Percentiles rank a stretch among this genome's conserved stretches.
Evolutionary conservation across 169 alveolate species (phyloP).

Genomic region (Plasmodium vinckei): DNA sequence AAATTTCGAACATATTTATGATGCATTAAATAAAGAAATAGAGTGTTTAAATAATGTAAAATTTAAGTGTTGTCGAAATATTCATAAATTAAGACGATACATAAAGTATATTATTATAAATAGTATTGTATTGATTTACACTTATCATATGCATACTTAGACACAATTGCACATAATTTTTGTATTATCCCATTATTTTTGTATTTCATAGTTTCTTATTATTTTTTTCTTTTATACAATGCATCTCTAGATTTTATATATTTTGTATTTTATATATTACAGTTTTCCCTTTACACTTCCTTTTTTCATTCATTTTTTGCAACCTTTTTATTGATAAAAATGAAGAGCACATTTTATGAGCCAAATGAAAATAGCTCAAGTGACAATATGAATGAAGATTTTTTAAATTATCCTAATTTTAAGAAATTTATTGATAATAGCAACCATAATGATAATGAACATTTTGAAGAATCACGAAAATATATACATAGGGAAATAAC

Average conservation of each 20-base stretch:
- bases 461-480: conserved; percentile 73
- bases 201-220: neutral
- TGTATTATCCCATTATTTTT: neutral
- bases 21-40: no score
- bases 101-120: no score
- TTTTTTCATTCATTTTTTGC: conserved; percentile 3
- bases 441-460: conserved; percentile 37
- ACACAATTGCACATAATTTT: neutral
- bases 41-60: no score
- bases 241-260: neutral
- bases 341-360: conserved; percentile 26
- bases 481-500: conserved; percentile 73
- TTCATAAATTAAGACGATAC: no score
- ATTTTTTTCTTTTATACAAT: conserved; percentile 1
- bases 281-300: neutral
- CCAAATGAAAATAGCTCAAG: conserved; percentile 16
- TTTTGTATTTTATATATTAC: neutral
- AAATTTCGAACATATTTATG: no score
- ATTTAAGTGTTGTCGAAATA: no score
- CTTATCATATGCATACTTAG: no score
- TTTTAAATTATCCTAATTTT: conserved; percentile 64
- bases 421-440: conserved; percentile 35
- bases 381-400: conserved; percentile 56
- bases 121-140: no score
- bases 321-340: conserved; percentile 21